Base-by-base conservation (phyloP, 169 alveolate species). In the Eimeria sp. region DNA sequence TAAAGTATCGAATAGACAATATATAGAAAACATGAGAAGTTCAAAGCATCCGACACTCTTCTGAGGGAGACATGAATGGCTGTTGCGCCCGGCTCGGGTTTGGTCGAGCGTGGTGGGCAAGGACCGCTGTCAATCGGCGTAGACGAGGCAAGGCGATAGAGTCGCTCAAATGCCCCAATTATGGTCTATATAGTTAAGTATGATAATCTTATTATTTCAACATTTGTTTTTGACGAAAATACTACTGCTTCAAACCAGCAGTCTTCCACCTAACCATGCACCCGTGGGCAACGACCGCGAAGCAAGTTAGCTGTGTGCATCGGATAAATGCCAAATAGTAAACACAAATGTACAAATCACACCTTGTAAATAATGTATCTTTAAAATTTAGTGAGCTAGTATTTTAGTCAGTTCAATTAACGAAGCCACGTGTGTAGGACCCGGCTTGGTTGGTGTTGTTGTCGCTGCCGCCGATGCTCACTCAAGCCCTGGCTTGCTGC, bases 401-500 rank as follows among this genome's bases (percentile, higher is more conserved):
- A 10, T 33, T 83, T 14, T 83, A 23, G 40, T 33, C 37, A 60
- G 23, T 56, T 20, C 60, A 37, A 37, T 23, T 60, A 56, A 18
- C 90, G 13, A 30, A 25, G 90, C 54, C 54, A 54, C 14, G 58
- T 37, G 37, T 11, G 72, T 27, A 46, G 83, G 43, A 76, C 56
- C 33, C 56, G 33, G 83, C 83, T 66, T 16, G 43, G 85, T 37
- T 46, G 94, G 20, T 40, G 83, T 52, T 37, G 49, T 52, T 37
- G 90, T 66, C 72, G 94, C 62, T 46, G 94, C 82, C 94, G 94
- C 94, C 94, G 94, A 87, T 87, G 94, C 94, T 66, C 94, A 64
- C 80, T 64, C 94, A 62, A 87, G 94, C 83, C 82, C 94, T 87
- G 94, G 94, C 94, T 87, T 58, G 82, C 94, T 87, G 94, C 62